Conservation (phyloP, 768 basidiomycete species). For the Hericium erinaceus region DNA sequence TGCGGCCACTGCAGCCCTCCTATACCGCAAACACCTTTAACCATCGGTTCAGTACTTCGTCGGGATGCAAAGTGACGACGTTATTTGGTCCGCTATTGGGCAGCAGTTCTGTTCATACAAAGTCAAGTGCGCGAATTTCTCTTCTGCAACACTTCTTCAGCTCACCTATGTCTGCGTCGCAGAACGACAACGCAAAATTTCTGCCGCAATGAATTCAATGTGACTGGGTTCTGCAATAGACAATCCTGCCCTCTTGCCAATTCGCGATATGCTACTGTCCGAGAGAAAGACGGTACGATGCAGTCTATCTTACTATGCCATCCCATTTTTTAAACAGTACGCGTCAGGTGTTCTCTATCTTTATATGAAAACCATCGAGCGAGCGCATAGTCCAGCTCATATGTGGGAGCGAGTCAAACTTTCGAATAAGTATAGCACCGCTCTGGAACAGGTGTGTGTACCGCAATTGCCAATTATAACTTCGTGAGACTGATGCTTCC, state of each 20-base stretch:
- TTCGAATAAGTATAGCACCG: conserved; percentile 90
- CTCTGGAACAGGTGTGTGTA: conserved; percentile 79
- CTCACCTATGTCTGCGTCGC: conserved; percentile 3
- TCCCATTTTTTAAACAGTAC: background rate
- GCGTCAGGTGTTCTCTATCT: conserved; percentile 73
- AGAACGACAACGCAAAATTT: conserved; percentile 96
- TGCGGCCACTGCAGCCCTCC: background rate
- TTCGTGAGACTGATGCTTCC: background rate
- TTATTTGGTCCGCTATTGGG: conserved; percentile 96
- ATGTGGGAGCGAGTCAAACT: conserved; percentile 98
- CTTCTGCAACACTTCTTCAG: conserved; percentile 2
- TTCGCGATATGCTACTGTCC: conserved; percentile 94
- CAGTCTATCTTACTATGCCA: background rate
- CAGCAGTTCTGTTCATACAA: conserved; percentile 97
- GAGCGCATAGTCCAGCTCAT: conserved; percentile 89
- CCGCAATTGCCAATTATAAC: background rate
- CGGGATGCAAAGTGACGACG: conserved; percentile 88
- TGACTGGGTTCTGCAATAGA: conserved; percentile 89
- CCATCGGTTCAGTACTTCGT: background rate
- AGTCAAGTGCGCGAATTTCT: conserved; percentile 72
- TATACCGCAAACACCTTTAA: background rate
- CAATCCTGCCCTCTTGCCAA: conserved; percentile 98
- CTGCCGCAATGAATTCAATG: conserved; percentile 97
- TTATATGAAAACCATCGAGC: conserved; percentile 95
- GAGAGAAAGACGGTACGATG: conserved; percentile 83